Conservation (phyloP, 2,329 filamentous ascomycete species). For the Teratosphaeriaceae sp. region DNA sequence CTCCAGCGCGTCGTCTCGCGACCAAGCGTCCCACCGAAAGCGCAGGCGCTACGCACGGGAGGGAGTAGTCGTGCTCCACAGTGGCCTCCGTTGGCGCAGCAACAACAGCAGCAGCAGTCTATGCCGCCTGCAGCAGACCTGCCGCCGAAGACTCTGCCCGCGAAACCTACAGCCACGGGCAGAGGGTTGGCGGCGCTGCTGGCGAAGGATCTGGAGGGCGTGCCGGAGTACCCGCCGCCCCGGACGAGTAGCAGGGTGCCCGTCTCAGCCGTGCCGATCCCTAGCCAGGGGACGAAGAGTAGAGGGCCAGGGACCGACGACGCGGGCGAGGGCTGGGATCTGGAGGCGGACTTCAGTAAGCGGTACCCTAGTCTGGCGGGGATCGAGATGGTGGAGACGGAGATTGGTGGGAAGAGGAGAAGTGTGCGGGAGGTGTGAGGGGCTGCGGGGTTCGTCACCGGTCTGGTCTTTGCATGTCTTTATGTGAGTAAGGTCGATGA, state of each 20-base stretch:
- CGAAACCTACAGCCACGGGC: constrained; percentile 3
- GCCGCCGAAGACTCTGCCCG: constrained; percentile 4
- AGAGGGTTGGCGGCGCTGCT: constrained; percentile 28
- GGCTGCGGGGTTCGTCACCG: too few relatives aligned
- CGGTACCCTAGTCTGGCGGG: constrained; percentile 78
- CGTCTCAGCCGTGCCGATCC: neutral
- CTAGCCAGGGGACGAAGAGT: neutral
- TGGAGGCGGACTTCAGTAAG: constrained; percentile 68
- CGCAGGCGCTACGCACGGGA: constrained; percentile 51
- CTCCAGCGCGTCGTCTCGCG: constrained; percentile 27
- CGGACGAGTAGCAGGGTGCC: neutral
- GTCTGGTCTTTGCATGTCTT: too few relatives aligned
- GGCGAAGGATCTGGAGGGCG: constrained; percentile 31
- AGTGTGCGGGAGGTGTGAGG: too few relatives aligned
- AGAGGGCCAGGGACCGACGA: neutral
- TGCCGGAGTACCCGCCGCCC: constrained; percentile 26
- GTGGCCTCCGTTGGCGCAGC: constrained; percentile 15
- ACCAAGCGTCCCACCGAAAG: constrained; percentile 54
- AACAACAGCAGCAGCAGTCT: neutral
- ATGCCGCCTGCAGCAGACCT: neutral
- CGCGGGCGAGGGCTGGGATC: constrained; percentile 53
- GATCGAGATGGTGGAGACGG: constrained; percentile 74
- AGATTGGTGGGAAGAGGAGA: constrained; percentile 12
- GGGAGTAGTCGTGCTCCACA: constrained; percentile 6
- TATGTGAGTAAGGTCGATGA: too few relatives aligned